A percentile compares a stretch with the other conserved stretches of the same genome.
Evolutionary conservation across 768 basidiomycete species (phyloP).

Genomic region (Rhizopogon sp.): DNA sequence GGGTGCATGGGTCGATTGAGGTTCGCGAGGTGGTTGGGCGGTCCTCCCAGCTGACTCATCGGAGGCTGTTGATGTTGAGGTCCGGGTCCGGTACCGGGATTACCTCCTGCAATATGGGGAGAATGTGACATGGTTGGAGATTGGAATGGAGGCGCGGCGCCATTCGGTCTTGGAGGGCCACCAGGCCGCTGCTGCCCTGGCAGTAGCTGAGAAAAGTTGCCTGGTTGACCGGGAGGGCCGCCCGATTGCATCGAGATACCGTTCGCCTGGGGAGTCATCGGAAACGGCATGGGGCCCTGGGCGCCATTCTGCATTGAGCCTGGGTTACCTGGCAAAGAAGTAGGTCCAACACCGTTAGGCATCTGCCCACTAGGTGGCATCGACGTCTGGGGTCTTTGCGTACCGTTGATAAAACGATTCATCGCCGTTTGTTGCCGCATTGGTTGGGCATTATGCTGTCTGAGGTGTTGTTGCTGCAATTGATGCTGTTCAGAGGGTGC

Average conservation of each 20-base stretch:
- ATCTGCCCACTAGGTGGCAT: slow-evolving; percentile 13
- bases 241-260: slow-evolving; percentile 33
- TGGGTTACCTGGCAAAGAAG: slow-evolving; percentile 19
- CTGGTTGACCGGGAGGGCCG: slow-evolving; percentile 24
- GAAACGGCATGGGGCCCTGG: slow-evolving; percentile 13
- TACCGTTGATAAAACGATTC: slow-evolving; percentile 29
- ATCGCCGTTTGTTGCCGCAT: slow-evolving; percentile 24
- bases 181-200: slow-evolving; percentile 27
- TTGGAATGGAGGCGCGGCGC: slow-evolving; percentile 43
- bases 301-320: slow-evolving; percentile 24
- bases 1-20: slow-evolving; percentile 49
- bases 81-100: slow-evolving; percentile 24
- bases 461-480: slow-evolving; percentile 25
- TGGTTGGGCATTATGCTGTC: slow-evolving; percentile 24
- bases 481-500: slow-evolving; percentile 28
- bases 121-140: slow-evolving; percentile 65
- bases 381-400: slow-evolving; percentile 15
- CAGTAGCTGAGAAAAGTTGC: slow-evolving; percentile 29
- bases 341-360: slow-evolving; percentile 26
- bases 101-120: slow-evolving; percentile 41
- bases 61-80: slow-evolving; percentile 31
- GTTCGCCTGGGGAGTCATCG: slow-evolving; percentile 35
- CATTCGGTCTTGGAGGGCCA: slow-evolving; percentile 36
- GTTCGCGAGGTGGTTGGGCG: slow-evolving; percentile 46
- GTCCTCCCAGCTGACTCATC: slow-evolving; percentile 45